These are phyloP conservation scores for Boechera divaricarpa DNA, from an alignment of 345 rosid species.

Conservation along the genomic window DNA sequence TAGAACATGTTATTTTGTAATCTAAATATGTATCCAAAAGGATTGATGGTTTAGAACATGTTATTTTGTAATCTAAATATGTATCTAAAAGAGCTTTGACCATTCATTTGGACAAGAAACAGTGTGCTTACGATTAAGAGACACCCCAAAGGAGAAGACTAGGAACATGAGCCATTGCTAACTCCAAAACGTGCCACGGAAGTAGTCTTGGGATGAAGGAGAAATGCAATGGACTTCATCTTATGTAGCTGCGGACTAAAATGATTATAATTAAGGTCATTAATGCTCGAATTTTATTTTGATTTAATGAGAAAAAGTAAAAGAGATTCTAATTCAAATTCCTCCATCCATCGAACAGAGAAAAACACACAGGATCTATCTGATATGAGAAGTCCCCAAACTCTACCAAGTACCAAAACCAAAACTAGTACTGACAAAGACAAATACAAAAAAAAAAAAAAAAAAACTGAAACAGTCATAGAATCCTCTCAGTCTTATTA, in stretches of 20 bases:
- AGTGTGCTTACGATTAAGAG: background rate
- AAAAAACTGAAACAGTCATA: background rate
- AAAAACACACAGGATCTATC: slow-evolving; percentile 23
- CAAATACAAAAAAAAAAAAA: background rate
- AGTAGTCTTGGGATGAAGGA: background rate
- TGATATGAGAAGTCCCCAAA: slow-evolving; percentile 26
- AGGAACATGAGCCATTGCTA: background rate
- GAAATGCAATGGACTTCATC: background rate
- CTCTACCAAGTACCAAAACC: slow-evolving; percentile 35
- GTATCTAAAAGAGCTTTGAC: slow-evolving; percentile 8
- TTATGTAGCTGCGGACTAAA: background rate
- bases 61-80: background rate
- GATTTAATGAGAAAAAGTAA: background rate
- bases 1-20: background rate
- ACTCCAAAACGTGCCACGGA: background rate
- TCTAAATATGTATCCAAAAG: background rate
- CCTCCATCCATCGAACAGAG: background rate
- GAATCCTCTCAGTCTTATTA: slow-evolving; percentile 9
- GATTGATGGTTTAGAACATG: background rate
- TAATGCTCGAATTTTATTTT: background rate
- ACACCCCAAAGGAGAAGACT: background rate
- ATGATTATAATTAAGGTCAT: background rate
- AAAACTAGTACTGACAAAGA: slow-evolving; percentile 32
- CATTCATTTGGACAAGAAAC: slow-evolving; percentile 9
- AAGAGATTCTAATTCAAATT: background rate